A percentile compares a stretch with the other conserved stretches of the same genome.
Evolutionary conservation across 495 filamentous ascomycete genomes (phyloP).

Genomic region (Gamarada debralockiae): DNA sequence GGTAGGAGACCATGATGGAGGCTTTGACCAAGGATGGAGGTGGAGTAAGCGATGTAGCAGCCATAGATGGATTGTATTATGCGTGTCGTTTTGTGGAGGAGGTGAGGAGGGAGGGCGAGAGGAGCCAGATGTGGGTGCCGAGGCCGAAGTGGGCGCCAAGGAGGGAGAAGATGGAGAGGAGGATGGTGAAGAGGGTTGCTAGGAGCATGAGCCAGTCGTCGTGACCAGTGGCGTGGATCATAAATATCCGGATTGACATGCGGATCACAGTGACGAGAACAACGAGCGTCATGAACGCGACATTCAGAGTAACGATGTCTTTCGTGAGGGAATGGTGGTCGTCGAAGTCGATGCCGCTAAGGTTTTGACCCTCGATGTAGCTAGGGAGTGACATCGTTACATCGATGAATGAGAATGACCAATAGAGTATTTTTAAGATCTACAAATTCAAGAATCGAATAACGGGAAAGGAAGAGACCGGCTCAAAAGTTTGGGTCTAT

Average conservation of each 20-base stretch:
- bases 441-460: too few relatives aligned
- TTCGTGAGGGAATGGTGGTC: neutral
- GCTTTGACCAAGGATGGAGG: slow-evolving; percentile 23
- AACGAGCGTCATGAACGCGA: neutral
- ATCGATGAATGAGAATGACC: neutral
- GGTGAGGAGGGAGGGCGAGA: slow-evolving; percentile 6
- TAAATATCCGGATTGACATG: neutral
- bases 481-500: too few relatives aligned
- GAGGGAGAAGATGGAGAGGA: neutral
- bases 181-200: neutral
- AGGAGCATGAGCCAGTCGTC: neutral
- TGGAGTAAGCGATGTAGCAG: slow-evolving; percentile 23
- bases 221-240: neutral
- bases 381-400: neutral
- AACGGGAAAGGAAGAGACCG: too few relatives aligned
- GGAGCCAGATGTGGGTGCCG: slow-evolving; percentile 26
- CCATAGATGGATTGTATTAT: slow-evolving; percentile 21
- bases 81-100: slow-evolving; percentile 6
- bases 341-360: neutral
- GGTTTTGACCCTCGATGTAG: neutral
- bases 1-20: slow-evolving; percentile 26
- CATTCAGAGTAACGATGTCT: neutral
- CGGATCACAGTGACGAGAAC: neutral
- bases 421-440: neutral
- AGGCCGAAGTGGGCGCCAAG: slow-evolving; percentile 22